Base-by-base conservation (phyloP, 2,329 filamentous ascomycete species). In the Ramularia collo-cygni region DNA sequence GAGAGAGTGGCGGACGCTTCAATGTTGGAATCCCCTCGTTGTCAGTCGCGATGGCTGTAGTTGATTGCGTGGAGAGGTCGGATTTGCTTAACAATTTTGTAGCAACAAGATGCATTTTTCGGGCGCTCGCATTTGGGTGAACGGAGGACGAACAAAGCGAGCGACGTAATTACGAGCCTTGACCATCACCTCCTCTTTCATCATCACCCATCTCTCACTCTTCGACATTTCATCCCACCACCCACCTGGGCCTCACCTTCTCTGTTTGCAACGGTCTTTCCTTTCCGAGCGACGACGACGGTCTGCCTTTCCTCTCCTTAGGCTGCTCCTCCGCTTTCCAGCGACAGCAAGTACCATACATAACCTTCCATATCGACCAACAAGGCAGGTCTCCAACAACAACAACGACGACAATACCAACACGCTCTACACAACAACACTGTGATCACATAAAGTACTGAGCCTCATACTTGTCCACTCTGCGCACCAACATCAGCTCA, bases 391-490 rank as follows among this genome's bases (percentile, higher is more conserved):
- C n/a, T n/a, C n/a, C 39, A 37, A 36, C 34, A 26, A 37, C 35
- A 14, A 28, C 36, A 19, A 26, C 35, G 9, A 18, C 28, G 13
- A 31, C 36, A 38, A 29, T 28, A 37, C 14, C 35, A 37, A 30
- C n/a, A n/a, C n/a, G n/a, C 35, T 19, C 16, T 38, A 35, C 36
- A 36, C 28, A 30, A 18, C 30, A 30, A 16, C 37, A 39, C 18
- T 21, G 15, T 29, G 32, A 40, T 30, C 33, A 34, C 38, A 40
- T 17, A n/a, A n/a, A n/a, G n/a, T n/a, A 30, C 36, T 40, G 36
- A 36, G 33, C 42, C 43, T 32, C 38, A 43, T 37, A 39, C 35
- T 26, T 29, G 39, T 43, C 39, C 29, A 27, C 30, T 16, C 28
- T 37, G 21, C 21, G 43, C 42, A 35, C 16, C 16, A 28, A 38